These are phyloP conservation scores for Macadamia tetraphylla DNA, from an alignment of 164 flowering plant species.

Conservation along the genomic window DNA sequence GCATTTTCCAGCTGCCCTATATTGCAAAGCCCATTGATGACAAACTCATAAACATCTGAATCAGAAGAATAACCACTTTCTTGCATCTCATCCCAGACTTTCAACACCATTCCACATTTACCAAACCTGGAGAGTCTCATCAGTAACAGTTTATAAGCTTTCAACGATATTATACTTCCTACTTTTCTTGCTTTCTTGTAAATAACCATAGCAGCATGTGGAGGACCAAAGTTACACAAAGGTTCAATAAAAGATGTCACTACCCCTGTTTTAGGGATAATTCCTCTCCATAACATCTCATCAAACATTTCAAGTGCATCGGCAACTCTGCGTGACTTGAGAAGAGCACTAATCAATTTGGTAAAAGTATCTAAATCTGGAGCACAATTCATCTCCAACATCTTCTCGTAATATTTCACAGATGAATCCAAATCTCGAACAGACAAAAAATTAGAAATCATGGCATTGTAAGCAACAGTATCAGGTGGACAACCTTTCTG, in stretches of 20 bases:
- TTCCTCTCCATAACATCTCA: slow-evolving; percentile 56
- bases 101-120: slow-evolving; percentile 73
- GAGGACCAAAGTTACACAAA: slow-evolving; percentile 85
- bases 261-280: slow-evolving; percentile 59
- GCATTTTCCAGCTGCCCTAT: slow-evolving; percentile 84
- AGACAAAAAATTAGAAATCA: slow-evolving; percentile 56
- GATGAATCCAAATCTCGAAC: slow-evolving; percentile 47
- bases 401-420: slow-evolving; percentile 43
- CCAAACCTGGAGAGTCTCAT: slow-evolving; percentile 85
- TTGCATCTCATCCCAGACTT: slow-evolving; percentile 80
- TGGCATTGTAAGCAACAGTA: slow-evolving; percentile 54
- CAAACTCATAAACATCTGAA: slow-evolving; percentile 66
- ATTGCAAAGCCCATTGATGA: slow-evolving; percentile 75
- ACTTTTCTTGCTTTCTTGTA: slow-evolving; percentile 66
- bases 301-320: slow-evolving; percentile 91
- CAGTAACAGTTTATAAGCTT: slow-evolving; percentile 71
- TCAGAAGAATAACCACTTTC: slow-evolving; percentile 66
- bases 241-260: slow-evolving; percentile 61
- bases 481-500: slow-evolving; percentile 41
- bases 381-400: slow-evolving; percentile 39
- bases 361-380: slow-evolving; percentile 62
- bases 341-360: slow-evolving; percentile 42
- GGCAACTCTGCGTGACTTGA: slow-evolving; percentile 66
- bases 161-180: slow-evolving; percentile 59
- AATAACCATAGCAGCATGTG: slow-evolving; percentile 80